phyloP scores from a whole-genome alignment of 495 filamentous ascomycete genomes.

The Lepraria neglecta region DNA sequence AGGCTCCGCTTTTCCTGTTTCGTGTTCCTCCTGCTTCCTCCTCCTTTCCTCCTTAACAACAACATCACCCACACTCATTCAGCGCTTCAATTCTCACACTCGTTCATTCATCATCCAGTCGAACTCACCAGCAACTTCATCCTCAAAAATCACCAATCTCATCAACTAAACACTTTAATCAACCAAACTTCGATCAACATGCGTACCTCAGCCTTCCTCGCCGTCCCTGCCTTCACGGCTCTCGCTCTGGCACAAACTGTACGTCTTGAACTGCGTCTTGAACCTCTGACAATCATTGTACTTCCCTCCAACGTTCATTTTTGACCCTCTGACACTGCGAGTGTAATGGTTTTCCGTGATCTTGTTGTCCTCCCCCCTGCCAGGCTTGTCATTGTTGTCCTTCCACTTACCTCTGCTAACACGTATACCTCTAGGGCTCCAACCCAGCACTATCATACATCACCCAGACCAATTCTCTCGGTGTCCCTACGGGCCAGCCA shows the following conservation, averaged over 20 bases:
- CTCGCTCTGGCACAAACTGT: conserved; percentile 17
- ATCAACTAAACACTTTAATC: not conserved
- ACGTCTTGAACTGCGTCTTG: conserved; percentile 5
- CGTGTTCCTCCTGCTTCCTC: not conserved
- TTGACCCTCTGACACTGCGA: not conserved
- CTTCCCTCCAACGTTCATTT: not conserved
- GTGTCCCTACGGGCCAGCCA: conserved; percentile 50
- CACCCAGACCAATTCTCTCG: conserved; percentile 44
- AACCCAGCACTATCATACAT: conserved; percentile 1
- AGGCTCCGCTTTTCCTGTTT: not conserved
- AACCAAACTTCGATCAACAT: conserved; percentile 11
- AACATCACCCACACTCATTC: conserved; percentile 12
- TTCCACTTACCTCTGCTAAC: not conserved
- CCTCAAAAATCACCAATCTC: not conserved
- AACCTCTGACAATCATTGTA: conserved; percentile 1
- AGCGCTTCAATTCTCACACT: conserved; percentile 2
- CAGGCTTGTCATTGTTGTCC: not conserved
- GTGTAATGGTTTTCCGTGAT: not conserved
- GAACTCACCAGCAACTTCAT: not conserved
- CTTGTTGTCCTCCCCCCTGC: not conserved
- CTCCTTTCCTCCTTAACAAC: conserved; percentile 8
- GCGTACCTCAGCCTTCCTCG: conserved; percentile 20
- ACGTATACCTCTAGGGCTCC: not conserved
- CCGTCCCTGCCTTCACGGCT: conserved; percentile 15
- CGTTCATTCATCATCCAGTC: not conserved